phyloP scores from a whole-genome alignment of 306 rosid genomes.

The Betula pendula region DNA sequence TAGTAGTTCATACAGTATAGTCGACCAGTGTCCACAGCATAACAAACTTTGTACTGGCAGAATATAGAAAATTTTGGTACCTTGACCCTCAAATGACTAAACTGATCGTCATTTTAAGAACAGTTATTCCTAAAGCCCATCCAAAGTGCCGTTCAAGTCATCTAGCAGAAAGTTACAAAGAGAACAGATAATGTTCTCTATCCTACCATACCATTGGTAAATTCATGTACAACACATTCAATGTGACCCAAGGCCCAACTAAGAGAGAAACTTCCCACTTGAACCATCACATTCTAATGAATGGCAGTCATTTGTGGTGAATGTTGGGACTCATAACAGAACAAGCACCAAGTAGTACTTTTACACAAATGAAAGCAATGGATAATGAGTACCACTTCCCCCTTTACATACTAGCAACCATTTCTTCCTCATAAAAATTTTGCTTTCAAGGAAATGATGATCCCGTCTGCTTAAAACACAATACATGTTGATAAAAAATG shows the following conservation, averaged over 20 bases:
- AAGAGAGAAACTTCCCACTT: not conserved
- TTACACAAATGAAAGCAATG: not conserved
- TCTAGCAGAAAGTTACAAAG: not conserved
- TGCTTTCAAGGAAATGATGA: not conserved
- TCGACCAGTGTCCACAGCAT: not conserved
- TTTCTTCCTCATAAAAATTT: not conserved
- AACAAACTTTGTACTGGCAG: not conserved
- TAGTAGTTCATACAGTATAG: not conserved
- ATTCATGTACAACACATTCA: not conserved
- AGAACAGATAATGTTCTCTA: not conserved
- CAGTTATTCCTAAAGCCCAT: not conserved
- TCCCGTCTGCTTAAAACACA: not conserved
- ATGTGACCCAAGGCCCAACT: not conserved
- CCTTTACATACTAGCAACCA: not conserved
- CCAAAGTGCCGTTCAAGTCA: not conserved
- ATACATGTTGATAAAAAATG: not conserved
- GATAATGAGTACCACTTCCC: not conserved
- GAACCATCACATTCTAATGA: constrained; percentile 2
- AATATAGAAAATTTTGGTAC: not conserved
- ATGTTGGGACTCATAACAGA: not conserved
- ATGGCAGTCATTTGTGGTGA: not conserved
- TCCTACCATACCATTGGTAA: not conserved
- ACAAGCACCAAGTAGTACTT: not conserved
- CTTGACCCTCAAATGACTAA: not conserved
- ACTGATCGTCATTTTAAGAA: not conserved